These are phyloP conservation scores for Aspergillus saccharolyticus DNA, from an alignment of 495 filamentous ascomycete genomes.

Conservation along the genomic window DNA sequence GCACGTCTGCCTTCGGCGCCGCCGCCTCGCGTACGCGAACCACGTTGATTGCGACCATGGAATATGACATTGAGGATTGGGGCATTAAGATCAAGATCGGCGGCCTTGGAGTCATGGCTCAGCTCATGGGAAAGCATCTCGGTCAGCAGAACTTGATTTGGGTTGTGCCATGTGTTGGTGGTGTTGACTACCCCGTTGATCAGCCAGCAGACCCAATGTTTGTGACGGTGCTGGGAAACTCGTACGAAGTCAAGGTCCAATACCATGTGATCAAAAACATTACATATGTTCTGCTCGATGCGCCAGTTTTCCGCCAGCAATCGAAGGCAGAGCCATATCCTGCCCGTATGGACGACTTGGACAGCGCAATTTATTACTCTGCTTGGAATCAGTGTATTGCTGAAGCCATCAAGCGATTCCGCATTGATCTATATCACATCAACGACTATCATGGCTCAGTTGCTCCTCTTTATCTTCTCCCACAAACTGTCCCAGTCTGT, in stretches of 20 bases:
- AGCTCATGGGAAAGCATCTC: conserved; percentile 66
- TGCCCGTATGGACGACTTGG: conserved; percentile 69
- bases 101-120: conserved; percentile 64
- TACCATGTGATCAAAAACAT: conserved; percentile 64
- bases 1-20: conserved; percentile 43
- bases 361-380: conserved; percentile 67
- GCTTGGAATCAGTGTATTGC: conserved; percentile 73
- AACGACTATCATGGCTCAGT: conserved; percentile 77
- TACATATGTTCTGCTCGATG: conserved; percentile 67
- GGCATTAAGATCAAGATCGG: conserved; percentile 70
- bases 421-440: conserved; percentile 71
- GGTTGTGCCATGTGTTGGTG: conserved; percentile 73
- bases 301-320: conserved; percentile 66
- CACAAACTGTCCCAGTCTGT: conserved; percentile 47
- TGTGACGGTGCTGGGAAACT: conserved; percentile 59
- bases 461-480: conserved; percentile 66
- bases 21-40: conserved; percentile 42
- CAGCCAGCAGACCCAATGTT: conserved; percentile 57
- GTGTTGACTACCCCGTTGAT: conserved; percentile 60
- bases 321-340: conserved; percentile 64
- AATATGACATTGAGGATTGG: conserved; percentile 71
- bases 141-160: conserved; percentile 65
- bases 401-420: conserved; percentile 52
- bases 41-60: conserved; percentile 66
- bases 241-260: conserved; percentile 60